A percentile compares a stretch with the other conserved stretches of the same genome.
Conservation (phyloP, 805 yeast species). For the Metschnikowia lochheadii region DNA sequence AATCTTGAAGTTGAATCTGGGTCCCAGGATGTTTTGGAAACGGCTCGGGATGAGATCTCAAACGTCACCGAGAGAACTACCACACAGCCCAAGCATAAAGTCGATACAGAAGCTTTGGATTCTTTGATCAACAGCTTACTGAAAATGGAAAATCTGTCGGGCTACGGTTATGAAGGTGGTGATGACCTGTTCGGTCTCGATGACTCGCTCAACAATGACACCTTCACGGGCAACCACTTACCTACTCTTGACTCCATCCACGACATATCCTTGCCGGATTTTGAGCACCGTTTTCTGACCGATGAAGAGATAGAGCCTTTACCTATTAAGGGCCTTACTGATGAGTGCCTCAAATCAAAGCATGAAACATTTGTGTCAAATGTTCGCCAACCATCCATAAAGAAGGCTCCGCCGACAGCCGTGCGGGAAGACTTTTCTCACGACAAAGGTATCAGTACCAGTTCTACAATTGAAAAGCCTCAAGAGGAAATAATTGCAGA, state of each 20-base stretch:
- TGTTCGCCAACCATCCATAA: constrained; percentile 22
- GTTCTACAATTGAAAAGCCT: background rate
- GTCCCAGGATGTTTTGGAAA: background rate
- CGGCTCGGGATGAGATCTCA: background rate
- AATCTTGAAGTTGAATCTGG: constrained; percentile 9
- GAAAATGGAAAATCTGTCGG: constrained; percentile 18
- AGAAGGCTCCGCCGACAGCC: constrained; percentile 33
- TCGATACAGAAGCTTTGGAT: constrained; percentile 31
- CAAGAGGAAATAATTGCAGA: background rate
- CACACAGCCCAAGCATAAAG: constrained; percentile 7
- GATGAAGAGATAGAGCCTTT: constrained; percentile 3
- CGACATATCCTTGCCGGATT: constrained; percentile 28
- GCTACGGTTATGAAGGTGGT: constrained; percentile 1
- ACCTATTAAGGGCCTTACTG: background rate
- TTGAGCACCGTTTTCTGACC: constrained; percentile 19
- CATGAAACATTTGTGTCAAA: constrained; percentile 12
- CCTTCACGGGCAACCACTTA: constrained; percentile 8
- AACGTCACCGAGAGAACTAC: background rate
- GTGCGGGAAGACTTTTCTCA: background rate
- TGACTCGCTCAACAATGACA: background rate
- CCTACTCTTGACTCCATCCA: constrained; percentile 23
- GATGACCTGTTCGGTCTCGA: background rate
- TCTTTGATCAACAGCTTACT: constrained; percentile 34
- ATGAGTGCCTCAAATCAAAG: constrained; percentile 6
- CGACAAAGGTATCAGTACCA: background rate